A percentile compares a stretch with the other conserved stretches of the same genome.
phyloP scores from a whole-genome alignment of 306 rosid species.

The Begonia masoniana region DNA sequence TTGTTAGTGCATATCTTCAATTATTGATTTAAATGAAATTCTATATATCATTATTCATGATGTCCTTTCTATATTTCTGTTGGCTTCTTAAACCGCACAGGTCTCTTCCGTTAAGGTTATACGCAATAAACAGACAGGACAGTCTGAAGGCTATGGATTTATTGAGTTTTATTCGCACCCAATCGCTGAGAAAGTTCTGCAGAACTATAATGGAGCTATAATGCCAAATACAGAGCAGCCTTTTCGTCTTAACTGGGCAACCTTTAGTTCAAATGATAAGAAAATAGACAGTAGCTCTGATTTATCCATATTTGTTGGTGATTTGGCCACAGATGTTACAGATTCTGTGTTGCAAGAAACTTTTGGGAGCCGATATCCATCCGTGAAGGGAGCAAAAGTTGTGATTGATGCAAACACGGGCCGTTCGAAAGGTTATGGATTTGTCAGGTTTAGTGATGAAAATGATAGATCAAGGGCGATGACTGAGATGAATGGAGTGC shows the following conservation, averaged over 20 bases:
- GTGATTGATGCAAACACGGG: conserved; percentile 65
- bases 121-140: conserved; percentile 57
- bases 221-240: conserved; percentile 65
- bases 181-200: conserved; percentile 59
- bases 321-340: conserved; percentile 63
- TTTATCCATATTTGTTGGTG: conserved; percentile 74
- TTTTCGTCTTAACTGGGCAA: conserved; percentile 65
- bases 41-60: background rate
- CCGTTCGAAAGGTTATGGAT: conserved; percentile 73
- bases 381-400: conserved; percentile 69
- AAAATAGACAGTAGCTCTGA: conserved; percentile 46
- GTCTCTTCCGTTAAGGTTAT: conserved; percentile 55
- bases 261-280: conserved; percentile 53
- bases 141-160: conserved; percentile 67
- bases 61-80: conserved; percentile 5
- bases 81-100: conserved; percentile 19
- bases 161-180: conserved; percentile 54
- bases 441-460: conserved; percentile 72
- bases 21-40: no score
- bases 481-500: conserved; percentile 59
- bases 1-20: background rate
- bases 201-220: conserved; percentile 37
- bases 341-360: conserved; percentile 64
- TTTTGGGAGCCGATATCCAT: conserved; percentile 41
- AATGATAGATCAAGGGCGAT: conserved; percentile 59